phyloP scores from a whole-genome alignment of 495 filamentous ascomycete genomes.

The Penicillium dipodomyicola region DNA sequence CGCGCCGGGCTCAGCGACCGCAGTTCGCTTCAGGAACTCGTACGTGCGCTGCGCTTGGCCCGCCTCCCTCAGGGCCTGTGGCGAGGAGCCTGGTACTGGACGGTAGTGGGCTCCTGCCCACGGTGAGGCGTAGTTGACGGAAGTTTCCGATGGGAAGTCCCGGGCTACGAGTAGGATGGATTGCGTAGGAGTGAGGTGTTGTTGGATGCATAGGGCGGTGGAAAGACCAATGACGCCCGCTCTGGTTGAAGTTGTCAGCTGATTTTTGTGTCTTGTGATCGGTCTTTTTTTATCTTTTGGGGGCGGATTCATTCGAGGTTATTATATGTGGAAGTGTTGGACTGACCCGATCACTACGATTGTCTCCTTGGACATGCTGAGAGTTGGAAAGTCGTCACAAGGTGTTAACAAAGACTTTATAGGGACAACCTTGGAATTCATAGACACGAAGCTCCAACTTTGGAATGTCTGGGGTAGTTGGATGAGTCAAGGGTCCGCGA shows the following conservation, averaged over 20 bases:
- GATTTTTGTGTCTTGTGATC: neutral
- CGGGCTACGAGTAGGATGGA: constrained; percentile 54
- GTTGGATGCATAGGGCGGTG: constrained; percentile 50
- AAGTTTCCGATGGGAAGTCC: constrained; percentile 52
- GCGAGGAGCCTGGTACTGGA: constrained; percentile 46
- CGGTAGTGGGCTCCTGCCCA: constrained; percentile 67
- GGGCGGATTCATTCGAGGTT: neutral
- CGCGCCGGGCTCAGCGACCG: constrained; percentile 39
- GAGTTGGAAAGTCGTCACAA: neutral
- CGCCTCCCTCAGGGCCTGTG: constrained; percentile 46
- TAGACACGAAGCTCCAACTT: no score
- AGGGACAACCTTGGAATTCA: no score
- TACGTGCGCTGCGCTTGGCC: constrained; percentile 52
- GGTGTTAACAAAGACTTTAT: neutral
- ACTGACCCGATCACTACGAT: constrained; percentile 48
- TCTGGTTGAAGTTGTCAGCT: constrained; percentile 32
- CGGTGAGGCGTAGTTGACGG: constrained; percentile 62
- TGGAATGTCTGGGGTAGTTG: neutral
- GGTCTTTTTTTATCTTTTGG: neutral
- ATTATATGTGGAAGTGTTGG: neutral
- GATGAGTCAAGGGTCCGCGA: constrained; percentile 15
- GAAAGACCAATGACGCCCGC: constrained; percentile 60
- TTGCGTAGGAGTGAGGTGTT: constrained; percentile 33
- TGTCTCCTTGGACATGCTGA: constrained; percentile 32
- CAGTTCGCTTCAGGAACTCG: constrained; percentile 45